These are phyloP conservation scores for Wickerhamomyces mucosus DNA, from an alignment of 805 yeast genomes.

Conservation along the genomic window DNA sequence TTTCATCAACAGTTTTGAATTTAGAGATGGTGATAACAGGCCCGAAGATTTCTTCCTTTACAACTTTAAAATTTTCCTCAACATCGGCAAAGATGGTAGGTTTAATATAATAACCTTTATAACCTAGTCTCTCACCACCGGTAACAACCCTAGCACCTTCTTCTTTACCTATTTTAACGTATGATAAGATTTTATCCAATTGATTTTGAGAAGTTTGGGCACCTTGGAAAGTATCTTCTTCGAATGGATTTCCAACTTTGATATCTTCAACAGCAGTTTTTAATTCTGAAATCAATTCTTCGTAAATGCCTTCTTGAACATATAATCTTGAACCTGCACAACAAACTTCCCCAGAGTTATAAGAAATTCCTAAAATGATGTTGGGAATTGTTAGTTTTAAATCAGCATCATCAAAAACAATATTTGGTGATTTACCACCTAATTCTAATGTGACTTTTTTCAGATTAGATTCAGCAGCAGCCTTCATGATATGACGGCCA, in stretches of 20 bases:
- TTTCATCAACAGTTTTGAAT: conserved; percentile 68
- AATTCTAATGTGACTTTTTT: conserved; percentile 78
- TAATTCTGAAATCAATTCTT: conserved; percentile 51
- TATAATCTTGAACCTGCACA: conserved; percentile 87
- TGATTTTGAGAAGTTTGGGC: conserved; percentile 66
- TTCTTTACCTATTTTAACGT: conserved; percentile 52
- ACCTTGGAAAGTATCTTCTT: conserved; percentile 60
- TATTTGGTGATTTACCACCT: conserved; percentile 88
- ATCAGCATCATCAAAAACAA: conserved; percentile 71
- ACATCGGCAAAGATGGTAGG: conserved; percentile 89
- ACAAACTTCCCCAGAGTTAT: conserved; percentile 89
- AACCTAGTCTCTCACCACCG: conserved; percentile 74
- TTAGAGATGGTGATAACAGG: conserved; percentile 75
- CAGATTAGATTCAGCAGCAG: conserved; percentile 62
- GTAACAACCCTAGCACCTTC: conserved; percentile 65
- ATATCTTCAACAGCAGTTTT: conserved; percentile 36
- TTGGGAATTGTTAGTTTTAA: conserved; percentile 53
- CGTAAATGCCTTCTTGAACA: conserved; percentile 67
- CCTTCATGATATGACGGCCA: conserved; percentile 63
- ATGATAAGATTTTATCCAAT: conserved; percentile 53
- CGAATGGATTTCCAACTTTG: conserved; percentile 76
- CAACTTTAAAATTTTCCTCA: conserved; percentile 60
- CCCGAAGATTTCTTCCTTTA: conserved; percentile 87
- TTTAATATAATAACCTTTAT: conserved; percentile 60
- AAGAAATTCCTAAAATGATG: conserved; percentile 69